Evolutionary conservation across 1,139 yeast genomes (phyloP), one percentile per base, ranked within the genome.

Genomic region (Yamadazyma pseudoaaseri): DNA sequence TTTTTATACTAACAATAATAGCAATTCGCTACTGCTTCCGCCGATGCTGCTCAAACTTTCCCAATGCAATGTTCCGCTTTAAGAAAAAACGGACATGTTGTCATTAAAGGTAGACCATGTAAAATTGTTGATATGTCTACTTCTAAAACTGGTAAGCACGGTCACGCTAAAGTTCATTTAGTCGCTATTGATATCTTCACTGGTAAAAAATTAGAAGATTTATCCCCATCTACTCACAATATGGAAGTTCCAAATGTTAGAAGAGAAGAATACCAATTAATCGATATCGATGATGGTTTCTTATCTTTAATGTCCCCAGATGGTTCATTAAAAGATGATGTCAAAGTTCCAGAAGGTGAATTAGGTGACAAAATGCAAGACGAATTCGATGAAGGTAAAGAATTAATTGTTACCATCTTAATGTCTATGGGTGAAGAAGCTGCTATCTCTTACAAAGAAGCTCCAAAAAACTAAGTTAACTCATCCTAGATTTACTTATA

Each of bases 91-190:
- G 98, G 98, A 62, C 95, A 87, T 82, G 98, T 92, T 67, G 95
- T 83, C 60, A 92, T 92, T 77, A 94, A 94, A 81, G 79, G 87
- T 64, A 94, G 98, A 82, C 98, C 98, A 70, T 92, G 98, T 82
- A 92, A 92, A 85, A 92, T 92, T 72, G 94, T 92, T 60, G 98
- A 92, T 72, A 92, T 92, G 98, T 92, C 98, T 49, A 92, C 98
- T 65, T 92, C 98, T 64, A 92, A 92, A 86, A 92, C 98, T 59
- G 98, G 98, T 78, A 92, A 92, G 97, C 98, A 92, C 85, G 98
- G 98, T 76, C 98, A 92, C 92, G 98, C 98, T 70, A 92, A 92
- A 83, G 98, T 92, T 73, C 97, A 92, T 76, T 82, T 92, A 77
- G 97, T 92, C 54, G 97, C 97, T 69, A 82, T 85, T 60, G 98